Conservation (phyloP, 257 asterid species). For the Forsythia suspensa region DNA sequence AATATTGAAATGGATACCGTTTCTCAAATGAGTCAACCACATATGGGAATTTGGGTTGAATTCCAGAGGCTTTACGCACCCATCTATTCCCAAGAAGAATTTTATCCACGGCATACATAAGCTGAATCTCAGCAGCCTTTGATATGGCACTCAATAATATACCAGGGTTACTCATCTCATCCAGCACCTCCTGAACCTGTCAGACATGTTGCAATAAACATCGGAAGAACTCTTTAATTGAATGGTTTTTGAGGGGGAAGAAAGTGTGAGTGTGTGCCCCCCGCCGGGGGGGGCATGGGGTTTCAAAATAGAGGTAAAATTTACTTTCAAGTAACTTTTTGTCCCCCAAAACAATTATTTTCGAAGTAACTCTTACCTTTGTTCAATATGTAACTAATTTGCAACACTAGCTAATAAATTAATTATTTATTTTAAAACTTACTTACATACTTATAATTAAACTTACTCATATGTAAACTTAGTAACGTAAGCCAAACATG, state of each 20-base stretch:
- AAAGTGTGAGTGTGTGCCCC: background rate
- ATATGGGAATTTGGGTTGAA: constrained; percentile 93
- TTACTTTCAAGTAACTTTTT: too few relatives aligned
- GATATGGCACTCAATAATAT: constrained; percentile 77
- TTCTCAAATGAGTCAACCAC: constrained; percentile 89
- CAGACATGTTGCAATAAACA: background rate
- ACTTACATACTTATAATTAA: background rate
- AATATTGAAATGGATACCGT: constrained; percentile 41
- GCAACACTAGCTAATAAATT: too few relatives aligned
- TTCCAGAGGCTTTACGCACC: constrained; percentile 86
- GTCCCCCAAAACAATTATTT: too few relatives aligned
- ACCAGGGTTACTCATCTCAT: constrained; percentile 76
- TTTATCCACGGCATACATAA: constrained; percentile 70
- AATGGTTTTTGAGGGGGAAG: background rate
- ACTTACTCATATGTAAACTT: background rate
- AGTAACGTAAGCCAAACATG: background rate
- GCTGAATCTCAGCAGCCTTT: constrained; percentile 92
- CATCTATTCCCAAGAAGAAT: constrained; percentile 91
- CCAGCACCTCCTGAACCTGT: constrained; percentile 79
- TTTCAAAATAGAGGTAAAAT: too few relatives aligned
- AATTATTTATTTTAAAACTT: too few relatives aligned
- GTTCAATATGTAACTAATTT: background rate
- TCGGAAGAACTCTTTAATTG: background rate
- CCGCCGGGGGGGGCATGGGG: too few relatives aligned
- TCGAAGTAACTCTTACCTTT: background rate